Evolutionary conservation across 345 rosid species (phyloP).

Genomic region (Cardamine chenopodiifolia): DNA sequence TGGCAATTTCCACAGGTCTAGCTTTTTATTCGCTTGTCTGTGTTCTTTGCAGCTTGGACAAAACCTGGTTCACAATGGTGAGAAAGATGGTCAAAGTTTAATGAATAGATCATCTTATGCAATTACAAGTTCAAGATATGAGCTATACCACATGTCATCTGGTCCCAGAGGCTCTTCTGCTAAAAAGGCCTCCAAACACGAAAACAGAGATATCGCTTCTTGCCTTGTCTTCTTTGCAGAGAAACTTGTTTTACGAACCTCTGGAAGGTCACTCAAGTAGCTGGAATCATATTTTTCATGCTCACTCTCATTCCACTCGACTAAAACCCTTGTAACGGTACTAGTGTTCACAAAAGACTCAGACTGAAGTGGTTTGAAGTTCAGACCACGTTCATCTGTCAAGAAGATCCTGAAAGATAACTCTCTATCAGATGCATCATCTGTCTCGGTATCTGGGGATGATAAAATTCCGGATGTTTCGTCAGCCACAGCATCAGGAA

Average conservation of each 20-base stretch:
- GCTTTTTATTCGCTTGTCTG: slow-evolving; percentile 92
- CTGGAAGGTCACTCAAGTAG: slow-evolving; percentile 83
- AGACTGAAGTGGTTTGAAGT: slow-evolving; percentile 53
- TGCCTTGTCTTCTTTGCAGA: slow-evolving; percentile 83
- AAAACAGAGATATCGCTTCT: slow-evolving; percentile 88
- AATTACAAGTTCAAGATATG: slow-evolving; percentile 5
- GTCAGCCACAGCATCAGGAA: slow-evolving; percentile 23
- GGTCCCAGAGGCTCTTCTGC: slow-evolving; percentile 97
- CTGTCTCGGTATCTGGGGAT: slow-evolving; percentile 50
- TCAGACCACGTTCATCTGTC: slow-evolving; percentile 53
- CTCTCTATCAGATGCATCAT: slow-evolving; percentile 42
- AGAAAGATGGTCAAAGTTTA: slow-evolving; percentile 14
- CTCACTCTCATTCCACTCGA: slow-evolving; percentile 80
- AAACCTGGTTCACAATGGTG: slow-evolving; percentile 58
- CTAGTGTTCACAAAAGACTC: slow-evolving; percentile 58
- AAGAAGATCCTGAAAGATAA: slow-evolving; percentile 56
- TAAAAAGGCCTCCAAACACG: slow-evolving; percentile 94
- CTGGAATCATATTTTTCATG: slow-evolving; percentile 66
- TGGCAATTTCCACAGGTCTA: slow-evolving; percentile 92
- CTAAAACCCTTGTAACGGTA: slow-evolving; percentile 50
- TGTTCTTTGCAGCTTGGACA: slow-evolving; percentile 97
- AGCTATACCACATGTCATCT: slow-evolving; percentile 91
- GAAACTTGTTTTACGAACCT: slow-evolving; percentile 73
- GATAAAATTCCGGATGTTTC: slow-evolving; percentile 36
- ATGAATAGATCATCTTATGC: not conserved